Conservation (phyloP, 208 protist genomes). For the Leishmania gerbilli region DNA sequence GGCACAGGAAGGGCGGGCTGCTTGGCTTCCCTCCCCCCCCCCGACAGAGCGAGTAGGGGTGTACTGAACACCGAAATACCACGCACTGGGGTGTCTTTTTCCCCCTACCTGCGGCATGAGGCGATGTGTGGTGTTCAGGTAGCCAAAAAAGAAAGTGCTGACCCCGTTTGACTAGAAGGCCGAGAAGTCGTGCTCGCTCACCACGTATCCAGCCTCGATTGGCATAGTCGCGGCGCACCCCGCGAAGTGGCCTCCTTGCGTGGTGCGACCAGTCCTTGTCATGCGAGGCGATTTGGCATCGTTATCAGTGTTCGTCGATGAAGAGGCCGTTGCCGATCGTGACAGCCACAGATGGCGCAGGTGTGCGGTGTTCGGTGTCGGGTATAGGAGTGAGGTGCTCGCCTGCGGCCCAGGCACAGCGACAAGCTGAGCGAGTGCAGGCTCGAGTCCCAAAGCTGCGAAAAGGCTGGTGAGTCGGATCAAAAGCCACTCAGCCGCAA, state of each 20-base stretch:
- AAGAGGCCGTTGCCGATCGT: background rate
- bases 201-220: conserved; percentile 9
- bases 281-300: background rate
- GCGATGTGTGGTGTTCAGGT: background rate
- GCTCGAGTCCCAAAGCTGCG: conserved; percentile 9
- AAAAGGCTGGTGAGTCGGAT: conserved; percentile 14
- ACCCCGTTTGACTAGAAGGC: background rate
- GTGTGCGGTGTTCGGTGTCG: background rate
- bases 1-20: background rate
- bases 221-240: background rate
- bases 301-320: background rate
- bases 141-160: background rate
- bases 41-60: too few relatives aligned
- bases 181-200: conserved; percentile 24
- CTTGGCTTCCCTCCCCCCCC: background rate
- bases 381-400: conserved; percentile 20
- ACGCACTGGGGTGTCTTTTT: background rate
- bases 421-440: conserved; percentile 12
- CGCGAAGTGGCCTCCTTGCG: too few relatives aligned
- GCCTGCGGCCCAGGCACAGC: conserved; percentile 10
- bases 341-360: background rate
- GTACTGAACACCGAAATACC: too few relatives aligned
- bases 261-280: too few relatives aligned
- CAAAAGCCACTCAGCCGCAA: conserved; percentile 32
- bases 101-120: background rate